Evolutionary conservation across 1,284 basidiomycete genomes (phyloP).

Genomic region (Albatrellus sp.): DNA sequence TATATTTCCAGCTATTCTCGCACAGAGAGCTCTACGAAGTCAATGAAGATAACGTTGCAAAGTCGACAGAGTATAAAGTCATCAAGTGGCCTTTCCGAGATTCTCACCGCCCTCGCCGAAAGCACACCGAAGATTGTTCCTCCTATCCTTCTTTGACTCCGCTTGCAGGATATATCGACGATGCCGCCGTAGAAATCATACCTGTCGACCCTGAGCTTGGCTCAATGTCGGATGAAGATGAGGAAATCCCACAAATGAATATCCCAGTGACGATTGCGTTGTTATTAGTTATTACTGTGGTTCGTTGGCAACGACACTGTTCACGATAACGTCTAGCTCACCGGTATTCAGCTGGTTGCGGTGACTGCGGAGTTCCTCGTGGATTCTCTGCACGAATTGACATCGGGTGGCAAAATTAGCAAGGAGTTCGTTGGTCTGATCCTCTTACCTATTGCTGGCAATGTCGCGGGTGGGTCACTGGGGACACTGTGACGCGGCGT

Average conservation of each 20-base stretch:
- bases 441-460: slow-evolving; percentile 79
- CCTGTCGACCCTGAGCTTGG: neutral
- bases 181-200: neutral
- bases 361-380: slow-evolving; percentile 85
- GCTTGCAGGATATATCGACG: too few relatives aligned
- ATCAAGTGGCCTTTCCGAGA: too few relatives aligned
- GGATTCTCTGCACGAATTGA: slow-evolving; percentile 63
- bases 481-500: too few relatives aligned
- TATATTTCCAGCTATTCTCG: slow-evolving; percentile 80
- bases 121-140: neutral
- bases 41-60: slow-evolving; percentile 16
- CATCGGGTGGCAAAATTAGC: slow-evolving; percentile 36
- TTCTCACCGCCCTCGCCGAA: neutral
- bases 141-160: too few relatives aligned
- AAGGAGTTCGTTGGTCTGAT: slow-evolving; percentile 81
- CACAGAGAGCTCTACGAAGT: slow-evolving; percentile 68
- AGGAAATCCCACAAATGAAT: slow-evolving; percentile 44
- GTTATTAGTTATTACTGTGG: slow-evolving; percentile 51
- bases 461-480: slow-evolving; percentile 51
- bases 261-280: slow-evolving; percentile 38
- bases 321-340: neutral
- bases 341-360: slow-evolving; percentile 41
- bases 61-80: neutral
- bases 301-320: slow-evolving; percentile 20
- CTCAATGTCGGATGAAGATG: slow-evolving; percentile 25